Percentiles rank a stretch among this genome's conserved stretches.
Conservation (phyloP, 164 flowering plant genomes). For the Aristolochia contorta region DNA sequence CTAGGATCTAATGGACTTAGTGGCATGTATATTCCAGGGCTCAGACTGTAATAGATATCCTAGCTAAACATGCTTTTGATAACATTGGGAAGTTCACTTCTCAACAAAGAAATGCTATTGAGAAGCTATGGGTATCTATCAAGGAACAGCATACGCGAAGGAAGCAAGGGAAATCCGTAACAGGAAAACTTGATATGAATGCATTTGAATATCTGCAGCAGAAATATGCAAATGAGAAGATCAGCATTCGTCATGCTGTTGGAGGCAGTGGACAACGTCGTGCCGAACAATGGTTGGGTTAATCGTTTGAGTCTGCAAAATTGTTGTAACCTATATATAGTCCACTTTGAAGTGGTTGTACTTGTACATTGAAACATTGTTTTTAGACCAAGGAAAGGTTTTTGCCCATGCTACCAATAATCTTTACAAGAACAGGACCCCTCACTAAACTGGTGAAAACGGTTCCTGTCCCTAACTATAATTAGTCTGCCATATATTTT, state of each 20-base stretch:
- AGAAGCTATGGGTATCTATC: constrained; percentile 80
- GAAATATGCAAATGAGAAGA: constrained; percentile 77
- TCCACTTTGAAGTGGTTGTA: no score
- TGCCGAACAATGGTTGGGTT: constrained; percentile 86
- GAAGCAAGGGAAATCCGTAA: constrained; percentile 87
- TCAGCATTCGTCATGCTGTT: constrained; percentile 78
- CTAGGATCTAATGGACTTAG: no score
- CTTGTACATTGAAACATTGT: neutral
- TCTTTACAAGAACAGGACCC: constrained; percentile 45
- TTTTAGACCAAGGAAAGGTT: neutral
- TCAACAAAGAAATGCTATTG: constrained; percentile 71
- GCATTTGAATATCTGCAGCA: constrained; percentile 83
- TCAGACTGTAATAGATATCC: constrained; percentile 84
- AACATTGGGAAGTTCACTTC: constrained; percentile 68
- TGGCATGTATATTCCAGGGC: constrained; percentile 42
- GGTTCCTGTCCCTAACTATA: constrained; percentile 42
- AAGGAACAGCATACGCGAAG: constrained; percentile 66
- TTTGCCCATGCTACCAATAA: constrained; percentile 29
- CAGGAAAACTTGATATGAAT: constrained; percentile 90
- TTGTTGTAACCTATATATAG: no score
- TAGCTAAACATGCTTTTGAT: constrained; percentile 85
- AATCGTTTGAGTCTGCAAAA: constrained; percentile 3
- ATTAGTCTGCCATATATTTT: constrained; percentile 34
- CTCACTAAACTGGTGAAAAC: constrained; percentile 41
- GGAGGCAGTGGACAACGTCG: constrained; percentile 72